Percentiles rank a stretch among this genome's conserved stretches.
Evolutionary conservation across 495 filamentous ascomycete species (phyloP).

Genomic region (Pseudomonodictys pantanalensis): DNA sequence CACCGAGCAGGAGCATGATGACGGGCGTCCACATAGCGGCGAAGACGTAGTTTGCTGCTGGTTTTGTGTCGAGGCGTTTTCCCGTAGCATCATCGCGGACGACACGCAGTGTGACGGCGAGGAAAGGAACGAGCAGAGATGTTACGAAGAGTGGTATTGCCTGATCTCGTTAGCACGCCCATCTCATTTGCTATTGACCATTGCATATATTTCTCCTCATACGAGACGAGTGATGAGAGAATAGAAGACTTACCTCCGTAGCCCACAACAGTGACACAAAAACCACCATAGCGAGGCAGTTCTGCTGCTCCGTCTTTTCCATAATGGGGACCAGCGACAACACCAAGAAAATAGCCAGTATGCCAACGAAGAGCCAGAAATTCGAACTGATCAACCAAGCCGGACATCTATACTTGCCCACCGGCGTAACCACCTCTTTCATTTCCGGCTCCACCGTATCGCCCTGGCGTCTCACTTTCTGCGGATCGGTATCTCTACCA

Average conservation of each 20-base stretch:
- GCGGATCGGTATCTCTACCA: conserved; percentile 67
- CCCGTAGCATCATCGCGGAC: conserved; percentile 73
- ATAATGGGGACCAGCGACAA: conserved; percentile 74
- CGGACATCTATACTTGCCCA: conserved; percentile 73
- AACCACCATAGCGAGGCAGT: conserved; percentile 89
- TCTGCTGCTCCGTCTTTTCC: conserved; percentile 83
- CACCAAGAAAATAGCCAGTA: conserved; percentile 67
- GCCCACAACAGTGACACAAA: conserved; percentile 96
- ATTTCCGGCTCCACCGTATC: conserved; percentile 61
- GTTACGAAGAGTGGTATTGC: conserved; percentile 97
- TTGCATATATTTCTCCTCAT: too few species aligned
- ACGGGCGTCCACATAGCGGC: conserved; percentile 98
- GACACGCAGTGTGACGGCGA: conserved; percentile 81
- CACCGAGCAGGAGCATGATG: conserved; percentile 96
- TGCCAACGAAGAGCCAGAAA: conserved; percentile 71
- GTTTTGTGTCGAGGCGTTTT: conserved; percentile 68
- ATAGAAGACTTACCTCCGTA: conserved; percentile 65
- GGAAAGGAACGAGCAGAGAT: conserved; percentile 86
- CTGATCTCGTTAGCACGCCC: conserved; percentile 46
- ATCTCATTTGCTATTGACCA: too few species aligned
- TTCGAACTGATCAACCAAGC: conserved; percentile 78
- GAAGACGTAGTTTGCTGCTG: conserved; percentile 78
- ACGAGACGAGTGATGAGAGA: too few species aligned
- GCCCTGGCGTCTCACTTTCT: conserved; percentile 72
- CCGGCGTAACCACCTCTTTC: conserved; percentile 74